Evolutionary conservation across 495 filamentous ascomycete genomes (phyloP).

Genomic region (Filosporella fistucella): DNA sequence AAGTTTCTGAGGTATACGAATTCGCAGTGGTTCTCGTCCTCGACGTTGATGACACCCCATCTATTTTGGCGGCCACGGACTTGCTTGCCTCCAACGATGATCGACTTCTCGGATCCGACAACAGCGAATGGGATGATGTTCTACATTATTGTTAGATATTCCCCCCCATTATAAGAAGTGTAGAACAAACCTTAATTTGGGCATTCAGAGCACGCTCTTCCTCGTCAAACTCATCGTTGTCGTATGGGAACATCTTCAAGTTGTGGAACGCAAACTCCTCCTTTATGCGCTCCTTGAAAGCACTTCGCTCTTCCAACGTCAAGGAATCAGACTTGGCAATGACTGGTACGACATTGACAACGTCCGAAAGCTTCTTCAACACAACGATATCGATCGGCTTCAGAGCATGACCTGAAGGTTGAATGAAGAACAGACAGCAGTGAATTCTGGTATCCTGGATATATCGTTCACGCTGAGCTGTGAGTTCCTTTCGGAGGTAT

Average conservation of each 20-base stretch:
- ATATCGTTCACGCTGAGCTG: slow-evolving; percentile 98
- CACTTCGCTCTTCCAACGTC: slow-evolving; percentile 89
- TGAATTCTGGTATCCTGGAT: slow-evolving; percentile 99
- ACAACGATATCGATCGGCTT: slow-evolving; percentile 99
- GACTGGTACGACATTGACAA: slow-evolving; percentile 98
- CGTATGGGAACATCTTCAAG: slow-evolving; percentile 99
- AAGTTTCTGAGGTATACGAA: slow-evolving; percentile 98
- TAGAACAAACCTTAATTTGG: slow-evolving; percentile 78
- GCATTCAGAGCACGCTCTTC: slow-evolving; percentile 92
- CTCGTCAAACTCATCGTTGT: slow-evolving; percentile 97
- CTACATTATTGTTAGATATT: slow-evolving; percentile 41
- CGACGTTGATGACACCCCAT: slow-evolving; percentile 99
- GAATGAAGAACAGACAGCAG: slow-evolving; percentile 99
- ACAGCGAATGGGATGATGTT: slow-evolving; percentile 96
- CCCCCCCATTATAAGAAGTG: neutral
- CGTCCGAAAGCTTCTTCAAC: slow-evolving; percentile 96
- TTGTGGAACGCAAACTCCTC: slow-evolving; percentile 99
- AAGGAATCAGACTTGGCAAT: slow-evolving; percentile 98
- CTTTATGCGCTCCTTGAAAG: slow-evolving; percentile 99
- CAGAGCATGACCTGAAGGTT: slow-evolving; percentile 92
- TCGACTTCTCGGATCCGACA: slow-evolving; percentile 95
- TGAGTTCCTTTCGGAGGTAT: slow-evolving; percentile 98
- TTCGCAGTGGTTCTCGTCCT: slow-evolving; percentile 99
- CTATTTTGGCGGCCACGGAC: slow-evolving; percentile 97
- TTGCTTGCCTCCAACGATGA: slow-evolving; percentile 95